phyloP scores from a whole-genome alignment of 805 yeast genomes.

The Hanseniaspora guilliermondii region DNA sequence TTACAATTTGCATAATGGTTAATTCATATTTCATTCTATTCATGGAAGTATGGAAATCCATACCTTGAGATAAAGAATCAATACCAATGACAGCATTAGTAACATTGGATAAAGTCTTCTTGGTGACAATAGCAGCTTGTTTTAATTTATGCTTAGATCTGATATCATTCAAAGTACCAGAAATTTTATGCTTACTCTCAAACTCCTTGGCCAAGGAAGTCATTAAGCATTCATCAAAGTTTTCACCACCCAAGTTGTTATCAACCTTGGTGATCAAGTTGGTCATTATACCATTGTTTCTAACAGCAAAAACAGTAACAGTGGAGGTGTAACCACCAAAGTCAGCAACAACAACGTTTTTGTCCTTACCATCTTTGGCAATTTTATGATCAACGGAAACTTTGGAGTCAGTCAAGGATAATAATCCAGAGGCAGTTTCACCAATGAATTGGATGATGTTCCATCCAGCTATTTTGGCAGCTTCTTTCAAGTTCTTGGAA shows the following conservation, averaged over 20 bases:
- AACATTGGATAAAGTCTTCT: slow-evolving; percentile 85
- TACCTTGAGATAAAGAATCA: slow-evolving; percentile 88
- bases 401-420: slow-evolving; percentile 57
- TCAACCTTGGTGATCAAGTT: slow-evolving; percentile 76
- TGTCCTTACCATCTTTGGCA: slow-evolving; percentile 19
- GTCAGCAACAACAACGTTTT: slow-evolving; percentile 66
- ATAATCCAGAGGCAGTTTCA: slow-evolving; percentile 84
- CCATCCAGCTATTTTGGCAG: slow-evolving; percentile 61
- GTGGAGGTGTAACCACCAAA: slow-evolving; percentile 94
- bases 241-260: slow-evolving; percentile 73
- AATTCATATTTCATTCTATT: slow-evolving; percentile 91
- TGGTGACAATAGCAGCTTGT: slow-evolving; percentile 69
- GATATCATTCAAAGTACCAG: slow-evolving; percentile 59
- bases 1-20: slow-evolving; percentile 64
- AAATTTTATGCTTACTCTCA: slow-evolving; percentile 69
- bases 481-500: slow-evolving; percentile 45
- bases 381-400: slow-evolving; percentile 24
- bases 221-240: slow-evolving; percentile 65
- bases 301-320: slow-evolving; percentile 81
- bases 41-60: slow-evolving; percentile 81
- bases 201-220: slow-evolving; percentile 88
- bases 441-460: slow-evolving; percentile 74
- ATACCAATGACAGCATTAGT: slow-evolving; percentile 81
- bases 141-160: slow-evolving; percentile 82
- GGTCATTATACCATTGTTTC: slow-evolving; percentile 82